These are phyloP conservation scores for Colletotrichum nymphaeae DNA, from an alignment of 2,329 filamentous ascomycete genomes.

Conservation along the genomic window DNA sequence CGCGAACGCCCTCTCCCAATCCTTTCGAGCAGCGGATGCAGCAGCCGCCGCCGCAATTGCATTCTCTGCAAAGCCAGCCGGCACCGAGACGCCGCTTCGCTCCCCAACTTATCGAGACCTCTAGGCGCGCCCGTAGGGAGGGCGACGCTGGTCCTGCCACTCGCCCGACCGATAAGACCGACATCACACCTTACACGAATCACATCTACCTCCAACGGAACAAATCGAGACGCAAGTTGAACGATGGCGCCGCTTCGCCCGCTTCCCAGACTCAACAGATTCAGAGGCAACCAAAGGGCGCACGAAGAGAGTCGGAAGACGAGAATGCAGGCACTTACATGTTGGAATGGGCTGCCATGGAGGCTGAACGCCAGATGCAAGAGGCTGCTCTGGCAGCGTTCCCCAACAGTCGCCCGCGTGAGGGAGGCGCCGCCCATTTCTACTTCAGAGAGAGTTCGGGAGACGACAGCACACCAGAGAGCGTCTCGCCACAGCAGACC, in stretches of 20 bases:
- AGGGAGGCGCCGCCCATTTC: constrained; percentile 79
- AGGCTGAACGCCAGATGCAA: constrained; percentile 82
- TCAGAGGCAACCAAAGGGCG: constrained; percentile 51
- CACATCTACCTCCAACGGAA: constrained; percentile 65
- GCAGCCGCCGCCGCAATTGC: constrained; percentile 60
- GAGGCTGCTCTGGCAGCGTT: constrained; percentile 83
- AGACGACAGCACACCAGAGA: constrained; percentile 60
- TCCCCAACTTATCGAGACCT: constrained; percentile 85
- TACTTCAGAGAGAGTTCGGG: constrained; percentile 73
- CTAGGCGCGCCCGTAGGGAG: constrained; percentile 75
- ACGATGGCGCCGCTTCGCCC: constrained; percentile 36
- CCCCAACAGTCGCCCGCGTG: constrained; percentile 76
- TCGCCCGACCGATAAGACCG: constrained; percentile 76
- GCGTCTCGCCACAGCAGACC: constrained; percentile 47
- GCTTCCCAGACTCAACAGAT: constrained; percentile 37
- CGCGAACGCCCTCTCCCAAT: constrained; percentile 58
- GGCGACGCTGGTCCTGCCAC: constrained; percentile 73
- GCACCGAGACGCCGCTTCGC: constrained; percentile 66
- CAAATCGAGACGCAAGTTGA: constrained; percentile 52
- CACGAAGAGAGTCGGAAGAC: constrained; percentile 78
- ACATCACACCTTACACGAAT: constrained; percentile 74
- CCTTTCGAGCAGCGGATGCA: constrained; percentile 40
- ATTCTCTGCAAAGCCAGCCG: constrained; percentile 38
- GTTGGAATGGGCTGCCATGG: constrained; percentile 81
- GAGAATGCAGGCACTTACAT: constrained; percentile 82